These are phyloP conservation scores for Fusarium nanum DNA, from an alignment of 2,329 filamentous ascomycete genomes.

Conservation along the genomic window DNA sequence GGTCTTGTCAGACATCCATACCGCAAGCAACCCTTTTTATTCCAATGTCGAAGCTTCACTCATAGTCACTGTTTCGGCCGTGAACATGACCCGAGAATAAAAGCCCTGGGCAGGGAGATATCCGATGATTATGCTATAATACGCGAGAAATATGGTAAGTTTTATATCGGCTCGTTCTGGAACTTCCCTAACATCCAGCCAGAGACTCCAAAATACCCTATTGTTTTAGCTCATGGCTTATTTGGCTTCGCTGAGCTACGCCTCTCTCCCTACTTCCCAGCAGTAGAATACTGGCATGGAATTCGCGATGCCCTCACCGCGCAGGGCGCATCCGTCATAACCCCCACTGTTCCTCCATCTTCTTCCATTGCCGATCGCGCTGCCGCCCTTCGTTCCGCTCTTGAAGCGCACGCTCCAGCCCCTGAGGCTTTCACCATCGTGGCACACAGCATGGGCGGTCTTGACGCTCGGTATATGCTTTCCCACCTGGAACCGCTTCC, in stretches of 20 bases:
- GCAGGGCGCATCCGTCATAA: slow-evolving; percentile 67
- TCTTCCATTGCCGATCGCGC: slow-evolving; percentile 71
- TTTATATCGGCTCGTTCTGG: no score
- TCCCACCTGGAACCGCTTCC: slow-evolving; percentile 62
- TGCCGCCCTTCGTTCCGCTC: slow-evolving; percentile 65
- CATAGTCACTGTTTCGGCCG: slow-evolving; percentile 17
- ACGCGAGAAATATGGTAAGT: slow-evolving; percentile 58
- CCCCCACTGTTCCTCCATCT: slow-evolving; percentile 70
- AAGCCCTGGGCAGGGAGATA: slow-evolving; percentile 56
- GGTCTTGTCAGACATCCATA: background rate
- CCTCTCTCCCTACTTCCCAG: slow-evolving; percentile 63
- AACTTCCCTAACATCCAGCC: background rate
- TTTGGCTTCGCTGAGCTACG: slow-evolving; percentile 71
- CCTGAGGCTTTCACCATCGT: slow-evolving; percentile 76
- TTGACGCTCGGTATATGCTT: slow-evolving; percentile 75
- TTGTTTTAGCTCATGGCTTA: slow-evolving; percentile 74
- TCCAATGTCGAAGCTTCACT: slow-evolving; percentile 27
- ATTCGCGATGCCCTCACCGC: slow-evolving; percentile 68
- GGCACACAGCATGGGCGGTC: slow-evolving; percentile 75
- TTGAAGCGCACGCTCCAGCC: slow-evolving; percentile 57
- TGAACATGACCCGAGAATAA: slow-evolving; percentile 54
- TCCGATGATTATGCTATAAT: slow-evolving; percentile 60
- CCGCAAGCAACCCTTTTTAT: slow-evolving; percentile 12
- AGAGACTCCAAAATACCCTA: slow-evolving; percentile 69
- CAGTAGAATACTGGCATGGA: slow-evolving; percentile 73